Conservation (phyloP, 2,329 filamentous ascomycete genomes). For the Claviceps digitariae region DNA sequence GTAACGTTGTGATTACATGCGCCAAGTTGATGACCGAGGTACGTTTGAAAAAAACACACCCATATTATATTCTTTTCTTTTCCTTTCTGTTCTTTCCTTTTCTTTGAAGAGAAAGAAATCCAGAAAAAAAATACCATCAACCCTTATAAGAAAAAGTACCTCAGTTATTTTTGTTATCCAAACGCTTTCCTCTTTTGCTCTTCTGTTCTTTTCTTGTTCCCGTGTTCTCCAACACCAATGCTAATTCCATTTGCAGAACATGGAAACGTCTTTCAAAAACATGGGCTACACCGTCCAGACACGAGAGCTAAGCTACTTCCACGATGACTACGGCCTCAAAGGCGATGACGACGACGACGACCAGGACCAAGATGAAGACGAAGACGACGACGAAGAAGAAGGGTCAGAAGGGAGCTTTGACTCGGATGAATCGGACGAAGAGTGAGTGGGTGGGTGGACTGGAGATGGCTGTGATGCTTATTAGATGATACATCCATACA, state of each 20-base stretch:
- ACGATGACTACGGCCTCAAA: conserved; percentile 79
- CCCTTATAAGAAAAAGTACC: no score
- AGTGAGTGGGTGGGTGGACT: not conserved
- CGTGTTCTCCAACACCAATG: not conserved
- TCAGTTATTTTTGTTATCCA: not conserved
- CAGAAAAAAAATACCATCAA: no score
- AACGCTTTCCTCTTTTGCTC: no score
- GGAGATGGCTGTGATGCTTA: no score
- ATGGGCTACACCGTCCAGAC: conserved; percentile 70
- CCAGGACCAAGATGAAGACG: conserved; percentile 29
- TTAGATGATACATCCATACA: no score
- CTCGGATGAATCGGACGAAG: conserved; percentile 2
- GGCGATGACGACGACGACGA: conserved; percentile 44
- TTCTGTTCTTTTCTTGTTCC: not conserved
- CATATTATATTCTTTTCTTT: not conserved
- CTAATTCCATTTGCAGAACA: conserved; percentile 42
- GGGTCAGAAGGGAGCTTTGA: conserved; percentile 4
- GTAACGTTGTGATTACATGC: conserved; percentile 82
- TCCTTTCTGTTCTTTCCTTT: not conserved
- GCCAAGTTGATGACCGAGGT: conserved; percentile 76
- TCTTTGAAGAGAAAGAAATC: no score
- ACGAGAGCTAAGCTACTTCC: conserved; percentile 62
- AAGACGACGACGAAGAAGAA: conserved; percentile 8
- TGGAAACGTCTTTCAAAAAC: conserved; percentile 59
- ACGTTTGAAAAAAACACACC: conserved; percentile 22